Conservation (phyloP, 1,284 basidiomycete species). For the Earliella scabrosa region DNA sequence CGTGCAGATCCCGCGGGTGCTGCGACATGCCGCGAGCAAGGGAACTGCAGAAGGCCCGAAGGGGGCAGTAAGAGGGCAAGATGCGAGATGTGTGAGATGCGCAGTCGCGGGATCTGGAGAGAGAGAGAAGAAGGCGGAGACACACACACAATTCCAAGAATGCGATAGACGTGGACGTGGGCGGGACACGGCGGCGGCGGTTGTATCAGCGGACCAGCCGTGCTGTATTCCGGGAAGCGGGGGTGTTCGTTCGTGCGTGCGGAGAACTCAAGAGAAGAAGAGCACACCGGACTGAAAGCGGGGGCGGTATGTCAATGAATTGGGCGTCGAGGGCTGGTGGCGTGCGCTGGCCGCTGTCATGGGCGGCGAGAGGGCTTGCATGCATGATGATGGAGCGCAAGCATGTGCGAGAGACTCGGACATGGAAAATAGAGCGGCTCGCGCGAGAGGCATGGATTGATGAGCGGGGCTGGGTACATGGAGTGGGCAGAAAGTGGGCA, state of each 20-base stretch:
- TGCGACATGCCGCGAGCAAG: neutral
- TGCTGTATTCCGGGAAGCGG: neutral
- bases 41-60: neutral
- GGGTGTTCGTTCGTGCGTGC: neutral
- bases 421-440: conserved; percentile 3
- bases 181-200: neutral
- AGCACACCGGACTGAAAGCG: neutral
- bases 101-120: too few relatives aligned
- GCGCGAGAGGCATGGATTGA: neutral
- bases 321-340: neutral
- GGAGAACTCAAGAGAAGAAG: conserved; percentile 2
- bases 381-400: neutral
- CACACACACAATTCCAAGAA: neutral
- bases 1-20: neutral
- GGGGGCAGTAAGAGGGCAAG: neutral
- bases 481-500: neutral
- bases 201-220: neutral
- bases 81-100: neutral
- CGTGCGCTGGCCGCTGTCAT: neutral
- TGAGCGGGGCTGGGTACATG: neutral
- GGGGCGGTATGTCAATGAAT: neutral
- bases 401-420: neutral
- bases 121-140: too few relatives aligned
- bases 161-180: too few relatives aligned
- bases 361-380: neutral